These are phyloP conservation scores for Coniella lustricola DNA, from an alignment of 2,329 filamentous ascomycete genomes.

Conservation along the genomic window DNA sequence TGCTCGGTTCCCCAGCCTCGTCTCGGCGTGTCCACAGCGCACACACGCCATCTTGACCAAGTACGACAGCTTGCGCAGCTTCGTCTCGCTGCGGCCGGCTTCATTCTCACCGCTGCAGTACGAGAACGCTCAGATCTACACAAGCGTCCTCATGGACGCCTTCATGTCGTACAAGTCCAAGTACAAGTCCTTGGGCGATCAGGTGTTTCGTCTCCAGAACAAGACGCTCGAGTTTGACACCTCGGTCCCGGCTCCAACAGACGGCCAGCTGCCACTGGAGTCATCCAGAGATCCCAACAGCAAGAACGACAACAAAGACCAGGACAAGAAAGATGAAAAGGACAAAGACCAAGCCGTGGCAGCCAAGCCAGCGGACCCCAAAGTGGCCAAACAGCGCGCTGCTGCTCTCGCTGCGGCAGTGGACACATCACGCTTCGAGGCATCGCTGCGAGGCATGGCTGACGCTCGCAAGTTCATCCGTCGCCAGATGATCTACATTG, in stretches of 20 bases:
- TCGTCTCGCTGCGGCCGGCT: background rate
- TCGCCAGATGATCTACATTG: background rate
- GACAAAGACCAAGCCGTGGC: background rate
- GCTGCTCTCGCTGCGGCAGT: background rate
- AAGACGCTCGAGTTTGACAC: background rate
- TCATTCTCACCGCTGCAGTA: background rate
- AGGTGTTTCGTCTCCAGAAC: background rate
- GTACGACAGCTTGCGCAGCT: background rate
- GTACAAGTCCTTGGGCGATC: background rate
- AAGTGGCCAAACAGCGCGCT: background rate
- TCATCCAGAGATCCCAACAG: background rate
- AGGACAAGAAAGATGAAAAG: background rate
- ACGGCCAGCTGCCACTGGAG: no score
- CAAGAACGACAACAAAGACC: background rate
- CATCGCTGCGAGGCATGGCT: background rate
- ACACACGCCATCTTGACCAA: constrained; percentile 1
- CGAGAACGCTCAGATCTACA: constrained; percentile 1
- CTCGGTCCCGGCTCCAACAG: background rate
- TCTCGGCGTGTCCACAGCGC: background rate
- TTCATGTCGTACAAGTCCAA: background rate
- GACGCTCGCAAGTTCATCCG: background rate
- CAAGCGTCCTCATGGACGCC: background rate
- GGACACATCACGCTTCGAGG: background rate
- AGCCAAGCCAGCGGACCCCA: background rate
- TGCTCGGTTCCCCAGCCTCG: background rate